Base-by-base conservation (phyloP, 257 asterid species). In the Leptodermis oblonga region DNA sequence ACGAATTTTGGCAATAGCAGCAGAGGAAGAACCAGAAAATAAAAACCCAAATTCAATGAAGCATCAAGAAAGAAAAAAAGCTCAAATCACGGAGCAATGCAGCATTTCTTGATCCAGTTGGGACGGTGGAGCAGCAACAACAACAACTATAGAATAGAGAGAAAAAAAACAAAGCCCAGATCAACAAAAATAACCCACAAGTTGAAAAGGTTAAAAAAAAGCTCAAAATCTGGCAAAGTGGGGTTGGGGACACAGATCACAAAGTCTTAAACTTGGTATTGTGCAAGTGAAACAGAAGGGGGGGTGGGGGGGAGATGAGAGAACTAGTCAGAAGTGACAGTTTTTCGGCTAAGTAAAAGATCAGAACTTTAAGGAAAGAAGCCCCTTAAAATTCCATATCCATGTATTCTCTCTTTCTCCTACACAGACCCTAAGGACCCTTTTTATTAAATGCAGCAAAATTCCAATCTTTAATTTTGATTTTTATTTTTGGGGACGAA, bases 181-280 rank as follows among this genome's bases (percentile, higher is more conserved):
- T 86, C 80, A 79, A 81, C 66, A 49, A 28, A 69, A 69, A 62
- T 0, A 15, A 63, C 74, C 58, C 68, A 20, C 0, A 73, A 75
- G 36, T 63, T 41, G 30, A 64, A 26, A 64, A 75, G 49, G n/a
- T n/a, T n/a, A n/a, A n/a, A n/a, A n/a, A 36, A 68, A 72, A 78
- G 74, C 76, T 71, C 70, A 62, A 85, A 83, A n/a, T 70, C 76
- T 77, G 67, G 70, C 72, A 77, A 70, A n/a, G 77, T 75, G 82
- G 85, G 83, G 73, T 70, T 70, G 74, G 79, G 76, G 80, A 81
- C 82, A 74, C 81, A 81, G 88, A 89, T 85, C 86, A 78, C 81
- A 67, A 79, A 76, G 88, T 66, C 45, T 68, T 33, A 49, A 78
- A 69, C 84, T 79, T 69, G 77, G 73, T 64, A 66, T 77, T 72